Evolutionary conservation across 2,329 filamentous ascomycete species (phyloP).

Genomic region (Emmonsia crescens): DNA sequence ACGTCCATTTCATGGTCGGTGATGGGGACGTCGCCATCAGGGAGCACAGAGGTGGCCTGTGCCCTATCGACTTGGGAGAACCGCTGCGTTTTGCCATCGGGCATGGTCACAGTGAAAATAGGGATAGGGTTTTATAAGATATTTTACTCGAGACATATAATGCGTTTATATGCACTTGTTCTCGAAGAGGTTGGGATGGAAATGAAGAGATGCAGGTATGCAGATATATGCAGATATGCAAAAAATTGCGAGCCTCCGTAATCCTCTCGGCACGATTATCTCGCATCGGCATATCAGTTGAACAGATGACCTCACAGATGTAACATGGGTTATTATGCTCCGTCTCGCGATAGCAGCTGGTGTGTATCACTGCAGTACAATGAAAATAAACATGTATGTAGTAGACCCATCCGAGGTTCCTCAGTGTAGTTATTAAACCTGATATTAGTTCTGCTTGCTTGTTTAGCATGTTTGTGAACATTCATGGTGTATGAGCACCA

Average conservation of each 20-base stretch:
- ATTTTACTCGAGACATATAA: background rate
- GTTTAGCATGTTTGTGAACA: too few species aligned
- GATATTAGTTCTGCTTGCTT: too few species aligned
- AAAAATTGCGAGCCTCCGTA: background rate
- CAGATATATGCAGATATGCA: background rate
- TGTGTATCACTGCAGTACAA: background rate
- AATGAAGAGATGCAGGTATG: background rate
- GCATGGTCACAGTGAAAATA: background rate
- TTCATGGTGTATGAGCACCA: too few species aligned
- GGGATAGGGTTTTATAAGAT: background rate
- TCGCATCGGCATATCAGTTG: background rate
- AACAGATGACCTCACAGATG: background rate
- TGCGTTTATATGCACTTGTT: background rate
- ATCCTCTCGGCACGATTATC: background rate
- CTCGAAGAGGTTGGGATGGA: background rate
- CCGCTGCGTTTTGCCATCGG: background rate
- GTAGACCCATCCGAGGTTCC: too few species aligned
- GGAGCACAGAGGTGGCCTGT: slow-evolving; percentile 26
- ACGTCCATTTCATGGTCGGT: slow-evolving; percentile 26
- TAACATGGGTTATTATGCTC: background rate
- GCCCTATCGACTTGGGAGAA: background rate
- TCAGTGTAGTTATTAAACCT: background rate
- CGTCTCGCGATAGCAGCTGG: too few species aligned
- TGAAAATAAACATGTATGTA: too few species aligned
- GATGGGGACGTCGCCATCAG: slow-evolving; percentile 28